Percentiles rank a stretch among this genome's conserved stretches.
phyloP scores from a whole-genome alignment of 2,329 filamentous ascomycete genomes.

The Cladosporium cucumerinum region DNA sequence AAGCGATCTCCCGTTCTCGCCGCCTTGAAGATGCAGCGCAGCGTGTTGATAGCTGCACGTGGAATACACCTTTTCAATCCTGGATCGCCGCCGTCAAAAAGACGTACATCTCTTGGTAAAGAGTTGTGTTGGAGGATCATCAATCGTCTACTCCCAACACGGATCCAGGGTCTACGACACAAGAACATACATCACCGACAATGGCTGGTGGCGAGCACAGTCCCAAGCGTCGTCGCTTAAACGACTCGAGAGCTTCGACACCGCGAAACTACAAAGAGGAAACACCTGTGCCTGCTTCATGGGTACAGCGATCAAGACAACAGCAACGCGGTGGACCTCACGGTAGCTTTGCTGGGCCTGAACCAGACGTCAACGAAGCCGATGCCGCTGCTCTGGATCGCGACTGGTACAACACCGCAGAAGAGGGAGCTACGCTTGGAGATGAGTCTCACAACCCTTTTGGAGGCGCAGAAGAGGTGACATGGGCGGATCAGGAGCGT shows the following conservation, averaged over 20 bases:
- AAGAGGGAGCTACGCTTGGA: slow-evolving; percentile 79
- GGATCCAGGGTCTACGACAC: neutral
- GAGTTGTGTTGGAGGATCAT: neutral
- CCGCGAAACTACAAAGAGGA: slow-evolving; percentile 7
- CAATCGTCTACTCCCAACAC: neutral
- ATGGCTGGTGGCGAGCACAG: slow-evolving; percentile 41
- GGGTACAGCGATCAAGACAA: slow-evolving; percentile 24
- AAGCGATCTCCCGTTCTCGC: neutral
- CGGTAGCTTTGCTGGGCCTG: slow-evolving; percentile 59
- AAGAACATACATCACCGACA: neutral
- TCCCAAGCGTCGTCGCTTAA: slow-evolving; percentile 65
- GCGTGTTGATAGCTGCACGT: neutral
- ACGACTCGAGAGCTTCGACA: slow-evolving; percentile 33
- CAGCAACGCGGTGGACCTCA: slow-evolving; percentile 45
- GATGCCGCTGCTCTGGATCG: slow-evolving; percentile 76
- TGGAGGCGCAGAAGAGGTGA: slow-evolving; percentile 64
- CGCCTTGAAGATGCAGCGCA: neutral
- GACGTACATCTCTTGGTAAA: neutral
- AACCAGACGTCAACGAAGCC: slow-evolving; percentile 59
- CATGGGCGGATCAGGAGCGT: slow-evolving; percentile 70
- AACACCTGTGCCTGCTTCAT: slow-evolving; percentile 2
- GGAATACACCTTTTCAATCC: neutral
- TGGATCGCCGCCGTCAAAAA: neutral
- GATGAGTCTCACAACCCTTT: slow-evolving; percentile 94
- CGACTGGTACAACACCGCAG: slow-evolving; percentile 90